phyloP scores from a whole-genome alignment of 2,329 filamentous ascomycete genomes.

The Fusarium sp. region DNA sequence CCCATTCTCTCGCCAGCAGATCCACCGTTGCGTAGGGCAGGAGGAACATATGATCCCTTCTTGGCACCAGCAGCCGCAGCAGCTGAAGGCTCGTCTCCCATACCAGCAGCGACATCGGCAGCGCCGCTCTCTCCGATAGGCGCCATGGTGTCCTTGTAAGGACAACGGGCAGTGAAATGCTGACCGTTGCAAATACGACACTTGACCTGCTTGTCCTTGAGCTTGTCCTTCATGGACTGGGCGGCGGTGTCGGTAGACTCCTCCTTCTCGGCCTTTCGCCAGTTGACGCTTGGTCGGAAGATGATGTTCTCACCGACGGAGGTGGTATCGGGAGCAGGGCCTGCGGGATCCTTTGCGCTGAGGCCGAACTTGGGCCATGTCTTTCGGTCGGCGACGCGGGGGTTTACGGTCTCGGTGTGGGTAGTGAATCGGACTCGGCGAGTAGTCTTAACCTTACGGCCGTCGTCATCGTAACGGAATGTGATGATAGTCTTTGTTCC shows the following conservation, averaged over 20 bases:
- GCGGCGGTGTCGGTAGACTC: constrained; percentile 80
- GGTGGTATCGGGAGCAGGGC: constrained; percentile 89
- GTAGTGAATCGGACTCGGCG: constrained; percentile 93
- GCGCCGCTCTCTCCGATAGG: constrained; percentile 74
- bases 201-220: constrained; percentile 99
- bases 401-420: constrained; percentile 94
- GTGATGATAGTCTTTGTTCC: constrained; percentile 96
- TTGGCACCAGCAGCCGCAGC: constrained; percentile 61
- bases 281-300: constrained; percentile 93
- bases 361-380: constrained; percentile 92
- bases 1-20: constrained; percentile 83
- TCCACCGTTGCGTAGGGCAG: constrained; percentile 82
- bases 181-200: constrained; percentile 98
- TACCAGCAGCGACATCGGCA: constrained; percentile 67
- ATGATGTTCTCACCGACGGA: constrained; percentile 97
- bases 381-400: constrained; percentile 93
- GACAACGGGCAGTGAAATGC: constrained; percentile 99
- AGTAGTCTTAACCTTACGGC: constrained; percentile 96
- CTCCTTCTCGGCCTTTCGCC: constrained; percentile 89
- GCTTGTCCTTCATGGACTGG: constrained; percentile 80
- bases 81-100: constrained; percentile 61
- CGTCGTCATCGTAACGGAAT: constrained; percentile 89
- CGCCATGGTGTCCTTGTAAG: constrained; percentile 99
- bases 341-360: constrained; percentile 84
- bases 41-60: constrained; percentile 91